Conservation (phyloP, 345 rosid species). For the Brassica carinata region DNA sequence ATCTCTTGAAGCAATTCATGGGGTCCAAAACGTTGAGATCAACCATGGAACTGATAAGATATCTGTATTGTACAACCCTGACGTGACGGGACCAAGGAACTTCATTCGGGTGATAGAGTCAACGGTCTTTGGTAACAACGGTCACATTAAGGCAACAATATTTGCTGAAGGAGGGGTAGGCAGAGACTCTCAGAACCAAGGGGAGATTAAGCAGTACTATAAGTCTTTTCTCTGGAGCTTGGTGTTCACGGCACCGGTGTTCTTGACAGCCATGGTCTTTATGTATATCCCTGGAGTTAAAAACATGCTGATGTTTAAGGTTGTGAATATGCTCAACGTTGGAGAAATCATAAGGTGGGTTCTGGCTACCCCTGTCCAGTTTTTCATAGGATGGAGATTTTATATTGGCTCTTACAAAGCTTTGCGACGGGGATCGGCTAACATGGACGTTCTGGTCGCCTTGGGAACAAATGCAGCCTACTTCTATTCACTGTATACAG, state of each 20-base stretch:
- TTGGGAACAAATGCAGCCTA: slow-evolving; percentile 93
- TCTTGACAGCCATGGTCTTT: slow-evolving; percentile 80
- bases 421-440: slow-evolving; percentile 76
- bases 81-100: slow-evolving; percentile 75
- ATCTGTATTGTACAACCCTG: slow-evolving; percentile 67
- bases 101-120: slow-evolving; percentile 76
- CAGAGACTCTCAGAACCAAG: slow-evolving; percentile 55
- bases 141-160: slow-evolving; percentile 67
- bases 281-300: slow-evolving; percentile 75
- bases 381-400: slow-evolving; percentile 79
- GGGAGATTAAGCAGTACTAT: slow-evolving; percentile 65
- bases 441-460: slow-evolving; percentile 93
- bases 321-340: slow-evolving; percentile 70
- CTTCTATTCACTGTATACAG: slow-evolving; percentile 79
- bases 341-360: slow-evolving; percentile 77
- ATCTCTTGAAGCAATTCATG: slow-evolving; percentile 80
- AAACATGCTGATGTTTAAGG: slow-evolving; percentile 56
- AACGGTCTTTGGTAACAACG: slow-evolving; percentile 65
- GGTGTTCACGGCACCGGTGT: slow-evolving; percentile 80
- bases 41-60: slow-evolving; percentile 42
- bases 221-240: slow-evolving; percentile 80
- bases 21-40: slow-evolving; percentile 54
- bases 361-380: slow-evolving; percentile 82
- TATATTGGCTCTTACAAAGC: slow-evolving; percentile 80
- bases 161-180: slow-evolving; percentile 66